Evolutionary conservation across 306 rosid species (phyloP).

Genomic region (Vigna reflexopilosa): DNA sequence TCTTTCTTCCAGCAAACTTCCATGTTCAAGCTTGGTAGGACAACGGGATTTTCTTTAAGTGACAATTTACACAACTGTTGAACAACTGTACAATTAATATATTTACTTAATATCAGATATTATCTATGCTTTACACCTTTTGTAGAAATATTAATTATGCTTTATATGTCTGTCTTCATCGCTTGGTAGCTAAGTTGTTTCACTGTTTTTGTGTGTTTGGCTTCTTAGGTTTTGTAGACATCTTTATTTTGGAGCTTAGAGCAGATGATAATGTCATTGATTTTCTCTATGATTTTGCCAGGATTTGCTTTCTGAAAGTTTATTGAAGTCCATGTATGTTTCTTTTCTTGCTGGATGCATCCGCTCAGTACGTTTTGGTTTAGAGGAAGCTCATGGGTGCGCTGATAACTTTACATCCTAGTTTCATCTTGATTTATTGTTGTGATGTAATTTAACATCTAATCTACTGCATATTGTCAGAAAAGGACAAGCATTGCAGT

Average conservation of each 20-base stretch:
- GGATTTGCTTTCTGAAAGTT: slow-evolving; percentile 78
- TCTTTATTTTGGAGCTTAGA: slow-evolving; percentile 17
- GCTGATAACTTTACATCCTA: slow-evolving; percentile 48
- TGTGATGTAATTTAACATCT: slow-evolving; percentile 39
- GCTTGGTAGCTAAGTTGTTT: slow-evolving; percentile 1
- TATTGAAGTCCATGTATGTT: slow-evolving; percentile 83
- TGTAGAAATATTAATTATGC: background rate
- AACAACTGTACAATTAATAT: background rate
- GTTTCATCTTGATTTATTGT: slow-evolving; percentile 35
- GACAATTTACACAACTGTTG: background rate
- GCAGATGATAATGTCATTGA: slow-evolving; percentile 34
- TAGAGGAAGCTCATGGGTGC: slow-evolving; percentile 96
- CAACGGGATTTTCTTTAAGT: background rate
- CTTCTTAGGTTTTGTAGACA: slow-evolving; percentile 6
- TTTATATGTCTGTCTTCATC: slow-evolving; percentile 24
- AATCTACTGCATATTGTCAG: slow-evolving; percentile 53
- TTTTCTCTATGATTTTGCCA: slow-evolving; percentile 47
- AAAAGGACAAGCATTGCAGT: slow-evolving; percentile 97
- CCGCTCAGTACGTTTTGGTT: slow-evolving; percentile 93
- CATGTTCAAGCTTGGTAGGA: background rate
- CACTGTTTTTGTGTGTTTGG: slow-evolving; percentile 7
- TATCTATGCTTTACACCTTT: slow-evolving; percentile 7
- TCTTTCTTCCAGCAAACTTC: background rate
- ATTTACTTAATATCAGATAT: background rate
- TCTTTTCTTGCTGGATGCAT: slow-evolving; percentile 97